phyloP scores from a whole-genome alignment of 768 basidiomycete species.

The Podaxis sp. region DNA sequence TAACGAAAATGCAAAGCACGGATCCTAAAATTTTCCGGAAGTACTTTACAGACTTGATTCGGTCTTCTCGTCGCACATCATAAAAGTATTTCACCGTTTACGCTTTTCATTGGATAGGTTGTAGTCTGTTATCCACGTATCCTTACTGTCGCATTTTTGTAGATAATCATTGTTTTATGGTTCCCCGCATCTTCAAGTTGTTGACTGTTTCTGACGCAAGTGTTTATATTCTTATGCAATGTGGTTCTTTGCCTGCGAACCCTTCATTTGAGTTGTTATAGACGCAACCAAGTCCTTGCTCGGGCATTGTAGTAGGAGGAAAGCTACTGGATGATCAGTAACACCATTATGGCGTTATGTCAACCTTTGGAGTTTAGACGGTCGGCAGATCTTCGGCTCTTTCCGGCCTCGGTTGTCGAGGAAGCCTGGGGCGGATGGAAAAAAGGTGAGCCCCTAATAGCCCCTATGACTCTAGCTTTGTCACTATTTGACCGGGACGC shows the following conservation, averaged over 20 bases:
- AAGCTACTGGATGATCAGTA: no score
- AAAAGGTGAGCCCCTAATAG: not conserved
- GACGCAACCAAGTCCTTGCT: not conserved
- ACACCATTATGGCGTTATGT: no score
- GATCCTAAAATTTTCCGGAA: slow-evolving; percentile 80
- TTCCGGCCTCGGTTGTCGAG: not conserved
- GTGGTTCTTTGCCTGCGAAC: not conserved
- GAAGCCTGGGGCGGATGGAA: not conserved
- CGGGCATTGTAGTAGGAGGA: no score
- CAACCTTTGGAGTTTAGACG: no score
- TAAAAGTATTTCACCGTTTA: slow-evolving; percentile 32
- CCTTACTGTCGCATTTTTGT: slow-evolving; percentile 1
- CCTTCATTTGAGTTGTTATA: not conserved
- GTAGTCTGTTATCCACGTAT: slow-evolving; percentile 1
- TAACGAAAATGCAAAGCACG: slow-evolving; percentile 68
- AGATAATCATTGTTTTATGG: slow-evolving; percentile 7
- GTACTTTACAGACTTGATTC: slow-evolving; percentile 85
- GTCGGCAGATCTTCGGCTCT: no score
- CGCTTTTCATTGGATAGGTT: not conserved
- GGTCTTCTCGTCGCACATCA: slow-evolving; percentile 63
- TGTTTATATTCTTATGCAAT: slow-evolving; percentile 1
- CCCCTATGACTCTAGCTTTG: not conserved
- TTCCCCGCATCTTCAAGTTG: not conserved
- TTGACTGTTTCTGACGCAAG: not conserved
- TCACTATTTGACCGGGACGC: not conserved